Evolutionary conservation across 2,329 filamentous ascomycete species (phyloP).

Genomic region (Trichophyton benhamiae): DNA sequence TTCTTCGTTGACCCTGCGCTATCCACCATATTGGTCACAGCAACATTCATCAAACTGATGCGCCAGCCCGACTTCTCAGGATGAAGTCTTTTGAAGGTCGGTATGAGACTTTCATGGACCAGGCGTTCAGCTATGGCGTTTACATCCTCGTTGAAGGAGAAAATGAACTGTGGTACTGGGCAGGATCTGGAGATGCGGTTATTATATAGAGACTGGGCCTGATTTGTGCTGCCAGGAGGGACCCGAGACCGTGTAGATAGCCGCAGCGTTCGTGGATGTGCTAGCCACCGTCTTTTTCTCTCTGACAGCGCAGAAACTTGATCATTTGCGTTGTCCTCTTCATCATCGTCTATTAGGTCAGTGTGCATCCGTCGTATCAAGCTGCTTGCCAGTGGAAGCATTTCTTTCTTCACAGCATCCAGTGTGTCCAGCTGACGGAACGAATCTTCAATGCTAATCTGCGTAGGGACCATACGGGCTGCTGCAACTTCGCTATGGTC

Average conservation of each 20-base stretch:
- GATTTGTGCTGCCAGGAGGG: constrained; percentile 38
- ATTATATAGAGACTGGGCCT: constrained; percentile 39
- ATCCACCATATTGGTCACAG: constrained; percentile 69
- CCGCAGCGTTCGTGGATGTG: constrained; percentile 67
- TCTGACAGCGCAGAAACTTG: not conserved
- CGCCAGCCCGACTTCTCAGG: constrained; percentile 61
- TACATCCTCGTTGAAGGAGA: constrained; percentile 47
- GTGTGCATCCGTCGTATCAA: constrained; percentile 65
- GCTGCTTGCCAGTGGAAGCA: constrained; percentile 55
- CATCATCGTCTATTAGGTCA: constrained; percentile 49
- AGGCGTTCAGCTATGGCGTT: constrained; percentile 55
- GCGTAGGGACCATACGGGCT: constrained; percentile 59
- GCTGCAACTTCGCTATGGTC: constrained; percentile 63
- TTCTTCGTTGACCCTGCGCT: constrained; percentile 40
- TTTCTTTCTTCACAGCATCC: constrained; percentile 52
- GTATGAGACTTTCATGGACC: constrained; percentile 54
- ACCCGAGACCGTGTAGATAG: constrained; percentile 60
- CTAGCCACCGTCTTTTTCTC: constrained; percentile 51
- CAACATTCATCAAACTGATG: constrained; percentile 72
- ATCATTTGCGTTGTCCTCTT: not conserved
- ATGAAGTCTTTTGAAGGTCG: constrained; percentile 64
- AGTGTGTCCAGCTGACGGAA: constrained; percentile 60
- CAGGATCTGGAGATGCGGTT: constrained; percentile 64
- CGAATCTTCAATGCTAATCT: constrained; percentile 92
- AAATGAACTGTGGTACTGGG: constrained; percentile 61